Evolutionary conservation across 768 basidiomycete species (phyloP), one percentile per base, ranked within the genome.

Genomic region (Kockovaella imperatae): DNA sequence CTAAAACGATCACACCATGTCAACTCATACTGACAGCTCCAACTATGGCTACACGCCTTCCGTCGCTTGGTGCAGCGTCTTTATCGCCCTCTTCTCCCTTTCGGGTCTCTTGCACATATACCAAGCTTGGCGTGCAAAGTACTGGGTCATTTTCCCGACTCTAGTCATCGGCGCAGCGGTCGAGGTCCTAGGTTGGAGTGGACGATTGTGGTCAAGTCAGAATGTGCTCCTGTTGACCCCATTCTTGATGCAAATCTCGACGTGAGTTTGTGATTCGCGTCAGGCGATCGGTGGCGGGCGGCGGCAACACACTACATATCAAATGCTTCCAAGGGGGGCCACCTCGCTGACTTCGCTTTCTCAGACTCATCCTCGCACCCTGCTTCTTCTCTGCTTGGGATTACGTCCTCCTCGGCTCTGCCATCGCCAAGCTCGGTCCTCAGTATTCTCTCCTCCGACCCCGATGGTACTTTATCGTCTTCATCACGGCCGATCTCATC

Each of bases 111-210:
- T 11, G 29, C 38, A 0, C 59, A 60, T 29, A 18, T 41, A 32
- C 31, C 58, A 58, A 50, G 60, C 66, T 1, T 49, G 17, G 21
- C 48, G 64, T 35, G 54, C 52, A 20, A 58, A 59, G 31, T 64
- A 63, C 49, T 72, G 69, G 69, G 61, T 68, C 57, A 52, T 70
- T 36, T 57, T 48, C 44, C 67, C 67, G 0, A 67, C 68, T 10
- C 49, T 66, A 4, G 52, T 70, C 8, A 56, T 62, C 1, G 67
- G 70, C 10, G 62, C 60, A 4, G 21, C 59, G 2, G 44, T 55
- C 18, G 68, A 69, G 38, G 50, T 65, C 15, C 5, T 67, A 2
- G 70, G 70, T 3, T 70, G 67, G 67, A 53, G 58, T 1, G 69
- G 53, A 3, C 42, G 70, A 13, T 49, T 61, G 4, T 69, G 68